Conservation (phyloP, 495 filamentous ascomycete genomes). For the Aspergillus sclerotioniger region DNA sequence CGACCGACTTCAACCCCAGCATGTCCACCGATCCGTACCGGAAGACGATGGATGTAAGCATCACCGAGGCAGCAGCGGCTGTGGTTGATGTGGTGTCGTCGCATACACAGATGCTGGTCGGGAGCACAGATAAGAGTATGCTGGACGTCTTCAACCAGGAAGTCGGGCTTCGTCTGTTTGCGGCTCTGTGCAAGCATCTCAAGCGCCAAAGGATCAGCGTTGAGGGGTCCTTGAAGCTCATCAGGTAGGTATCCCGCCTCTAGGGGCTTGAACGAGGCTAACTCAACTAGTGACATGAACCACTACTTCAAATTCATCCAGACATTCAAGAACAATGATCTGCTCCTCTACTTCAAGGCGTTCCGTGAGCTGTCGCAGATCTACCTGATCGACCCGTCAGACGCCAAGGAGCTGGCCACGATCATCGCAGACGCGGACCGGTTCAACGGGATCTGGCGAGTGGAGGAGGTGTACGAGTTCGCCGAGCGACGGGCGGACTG, state of each 20-base stretch:
- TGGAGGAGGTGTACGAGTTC: slow-evolving; percentile 97
- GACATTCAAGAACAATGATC: slow-evolving; percentile 74
- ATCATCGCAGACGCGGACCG: slow-evolving; percentile 91
- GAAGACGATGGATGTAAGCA: slow-evolving; percentile 70
- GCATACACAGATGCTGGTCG: slow-evolving; percentile 87
- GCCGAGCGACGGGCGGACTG: slow-evolving; percentile 92
- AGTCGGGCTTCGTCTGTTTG: slow-evolving; percentile 88
- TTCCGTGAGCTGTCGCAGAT: slow-evolving; percentile 92
- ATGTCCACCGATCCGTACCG: slow-evolving; percentile 43
- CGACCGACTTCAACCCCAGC: slow-evolving; percentile 87
- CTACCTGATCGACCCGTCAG: slow-evolving; percentile 81
- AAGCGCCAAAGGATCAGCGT: slow-evolving; percentile 92
- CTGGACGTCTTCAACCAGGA: slow-evolving; percentile 99
- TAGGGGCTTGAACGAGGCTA: slow-evolving; percentile 4
- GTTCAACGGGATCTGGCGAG: slow-evolving; percentile 87
- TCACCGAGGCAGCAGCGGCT: slow-evolving; percentile 71
- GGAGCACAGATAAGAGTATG: slow-evolving; percentile 94
- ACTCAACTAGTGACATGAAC: slow-evolving; percentile 76
- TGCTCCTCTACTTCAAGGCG: slow-evolving; percentile 86
- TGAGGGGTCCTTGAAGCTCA: slow-evolving; percentile 86
- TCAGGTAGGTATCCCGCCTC: slow-evolving; percentile 53
- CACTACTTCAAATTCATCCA: slow-evolving; percentile 83
- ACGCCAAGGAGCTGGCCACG: slow-evolving; percentile 92
- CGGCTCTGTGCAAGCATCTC: slow-evolving; percentile 90
- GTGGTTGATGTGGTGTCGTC: slow-evolving; percentile 82